These are phyloP conservation scores for Daedalea quercina DNA, from an alignment of 768 basidiomycete species.

Conservation along the genomic window DNA sequence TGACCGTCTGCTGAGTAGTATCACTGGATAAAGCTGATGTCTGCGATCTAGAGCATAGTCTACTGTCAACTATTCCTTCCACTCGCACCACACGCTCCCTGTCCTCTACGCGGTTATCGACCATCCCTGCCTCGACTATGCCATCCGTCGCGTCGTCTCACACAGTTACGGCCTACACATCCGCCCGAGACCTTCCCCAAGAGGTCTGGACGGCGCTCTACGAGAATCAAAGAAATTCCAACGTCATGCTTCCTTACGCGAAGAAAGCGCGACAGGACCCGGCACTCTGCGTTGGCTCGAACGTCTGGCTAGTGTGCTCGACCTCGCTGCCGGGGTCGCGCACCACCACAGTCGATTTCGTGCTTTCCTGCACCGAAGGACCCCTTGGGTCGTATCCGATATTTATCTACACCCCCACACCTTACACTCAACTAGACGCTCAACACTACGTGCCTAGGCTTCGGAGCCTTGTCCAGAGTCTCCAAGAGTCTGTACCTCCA, in stretches of 20 bases:
- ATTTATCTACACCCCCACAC: constrained; percentile 43
- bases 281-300: neutral
- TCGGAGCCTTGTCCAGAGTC: constrained; percentile 30
- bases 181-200: constrained; percentile 29
- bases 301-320: constrained; percentile 27
- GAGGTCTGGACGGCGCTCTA: constrained; percentile 32
- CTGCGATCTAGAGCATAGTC: no score
- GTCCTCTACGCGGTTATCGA: neutral
- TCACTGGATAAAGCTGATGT: no score
- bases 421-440: constrained; percentile 24
- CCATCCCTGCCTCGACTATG: neutral
- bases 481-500: constrained; percentile 28
- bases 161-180: neutral
- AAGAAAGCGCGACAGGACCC: constrained; percentile 17
- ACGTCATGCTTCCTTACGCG: constrained; percentile 37
- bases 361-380: constrained; percentile 55
- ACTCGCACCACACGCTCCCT: no score
- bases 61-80: no score
- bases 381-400: constrained; percentile 55
- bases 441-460: constrained; percentile 36
- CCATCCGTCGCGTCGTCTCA: neutral
- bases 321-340: neutral
- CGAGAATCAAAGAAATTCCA: constrained; percentile 31
- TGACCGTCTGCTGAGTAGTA: no score
- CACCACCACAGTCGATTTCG: constrained; percentile 32